These are phyloP conservation scores for Clavulina sp. DNA, from an alignment of 768 basidiomycete genomes.

Conservation along the genomic window DNA sequence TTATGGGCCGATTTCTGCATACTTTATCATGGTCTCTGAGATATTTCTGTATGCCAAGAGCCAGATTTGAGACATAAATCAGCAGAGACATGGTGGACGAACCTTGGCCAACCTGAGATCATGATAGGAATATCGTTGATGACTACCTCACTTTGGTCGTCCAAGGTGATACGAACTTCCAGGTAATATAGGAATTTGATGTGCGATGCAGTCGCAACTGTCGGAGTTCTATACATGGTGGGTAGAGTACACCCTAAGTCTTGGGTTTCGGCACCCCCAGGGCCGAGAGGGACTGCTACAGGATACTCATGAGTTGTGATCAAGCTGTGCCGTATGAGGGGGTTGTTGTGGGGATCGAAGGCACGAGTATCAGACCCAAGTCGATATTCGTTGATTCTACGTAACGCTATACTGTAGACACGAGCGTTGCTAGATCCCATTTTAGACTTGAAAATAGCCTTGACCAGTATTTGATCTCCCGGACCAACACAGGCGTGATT, in stretches of 20 bases:
- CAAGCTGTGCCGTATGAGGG: conserved; percentile 34
- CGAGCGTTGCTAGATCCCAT: conserved; percentile 54
- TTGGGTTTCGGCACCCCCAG: conserved; percentile 48
- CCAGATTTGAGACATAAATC: no score
- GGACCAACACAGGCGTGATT: conserved; percentile 69
- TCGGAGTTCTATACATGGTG: conserved; percentile 57
- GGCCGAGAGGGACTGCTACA: conserved; percentile 55
- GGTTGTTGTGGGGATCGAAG: conserved; percentile 36
- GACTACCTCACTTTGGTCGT: conserved; percentile 39
- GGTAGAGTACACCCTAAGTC: conserved; percentile 60
- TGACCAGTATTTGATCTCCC: conserved; percentile 59
- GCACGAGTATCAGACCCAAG: conserved; percentile 30
- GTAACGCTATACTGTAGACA: conserved; percentile 66
- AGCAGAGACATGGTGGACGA: no score
- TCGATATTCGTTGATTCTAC: conserved; percentile 61
- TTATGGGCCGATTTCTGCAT: no score
- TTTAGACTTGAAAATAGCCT: conserved; percentile 57
- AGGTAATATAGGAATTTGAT: conserved; percentile 75
- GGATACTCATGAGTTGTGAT: conserved; percentile 57
- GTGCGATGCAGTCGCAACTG: conserved; percentile 46
- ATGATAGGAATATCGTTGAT: conserved; percentile 59
- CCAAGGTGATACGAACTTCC: conserved; percentile 60
- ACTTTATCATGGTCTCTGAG: no score
- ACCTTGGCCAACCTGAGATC: no score
- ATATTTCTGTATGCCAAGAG: no score